Conservation (phyloP, 176 grass and related monocot species). For the Olyra latifolia region DNA sequence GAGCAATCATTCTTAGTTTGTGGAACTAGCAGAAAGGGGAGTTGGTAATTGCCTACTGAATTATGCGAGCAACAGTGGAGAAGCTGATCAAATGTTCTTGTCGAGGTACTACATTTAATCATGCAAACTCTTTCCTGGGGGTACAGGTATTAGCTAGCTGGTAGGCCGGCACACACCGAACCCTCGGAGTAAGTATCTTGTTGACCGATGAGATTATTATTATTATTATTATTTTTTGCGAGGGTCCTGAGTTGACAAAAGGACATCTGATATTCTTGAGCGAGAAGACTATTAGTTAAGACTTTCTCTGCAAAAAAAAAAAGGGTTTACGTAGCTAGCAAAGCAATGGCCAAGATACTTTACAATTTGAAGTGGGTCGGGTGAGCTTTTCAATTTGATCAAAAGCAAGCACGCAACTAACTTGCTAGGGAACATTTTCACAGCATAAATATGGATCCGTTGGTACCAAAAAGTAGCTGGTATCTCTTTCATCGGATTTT, state of each 20-base stretch:
- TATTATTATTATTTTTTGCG: no score
- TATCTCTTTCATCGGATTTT: constrained; percentile 2
- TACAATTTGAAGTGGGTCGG: constrained; percentile 31
- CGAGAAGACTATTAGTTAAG: constrained; percentile 33
- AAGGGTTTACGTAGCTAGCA: not conserved
- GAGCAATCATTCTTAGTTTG: not conserved
- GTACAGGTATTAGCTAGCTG: not conserved
- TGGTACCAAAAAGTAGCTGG: constrained; percentile 37
- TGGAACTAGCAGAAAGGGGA: not conserved
- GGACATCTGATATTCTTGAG: constrained; percentile 21
- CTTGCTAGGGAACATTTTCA: constrained; percentile 6
- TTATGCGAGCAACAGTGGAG: not conserved
- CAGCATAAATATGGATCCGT: constrained; percentile 32
- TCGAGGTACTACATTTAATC: not conserved
- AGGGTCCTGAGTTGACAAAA: not conserved
- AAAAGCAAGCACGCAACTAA: constrained; percentile 17
- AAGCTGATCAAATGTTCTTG: constrained; percentile 25
- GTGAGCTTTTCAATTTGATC: constrained; percentile 32
- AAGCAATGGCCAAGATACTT: not conserved
- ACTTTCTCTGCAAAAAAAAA: constrained; percentile 17
- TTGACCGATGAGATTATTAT: not conserved
- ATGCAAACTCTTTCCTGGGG: constrained; percentile 8
- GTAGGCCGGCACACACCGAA: constrained; percentile 15
- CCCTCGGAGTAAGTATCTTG: constrained; percentile 17
- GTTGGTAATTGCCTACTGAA: not conserved